Evolutionary conservation across 768 basidiomycete genomes (phyloP).

Genomic region (Tulasnella sp.): DNA sequence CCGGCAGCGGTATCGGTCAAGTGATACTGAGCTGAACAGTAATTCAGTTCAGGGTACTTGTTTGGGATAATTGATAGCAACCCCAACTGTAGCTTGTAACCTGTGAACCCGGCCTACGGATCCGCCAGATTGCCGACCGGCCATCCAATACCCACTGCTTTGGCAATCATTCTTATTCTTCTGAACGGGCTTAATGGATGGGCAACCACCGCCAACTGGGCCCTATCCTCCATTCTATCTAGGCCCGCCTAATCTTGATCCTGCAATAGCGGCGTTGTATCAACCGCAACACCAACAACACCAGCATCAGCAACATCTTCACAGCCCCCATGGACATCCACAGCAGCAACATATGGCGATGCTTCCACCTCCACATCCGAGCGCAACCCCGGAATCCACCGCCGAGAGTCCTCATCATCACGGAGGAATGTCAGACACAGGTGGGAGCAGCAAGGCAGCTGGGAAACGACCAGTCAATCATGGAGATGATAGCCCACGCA

Average conservation of each 20-base stretch:
- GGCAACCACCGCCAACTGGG: neutral
- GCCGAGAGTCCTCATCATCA: constrained; percentile 39
- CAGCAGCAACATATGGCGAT: neutral
- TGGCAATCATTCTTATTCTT: too few relatives aligned
- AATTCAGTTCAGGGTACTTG: too few relatives aligned
- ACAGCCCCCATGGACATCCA: neutral
- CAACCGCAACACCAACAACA: constrained; percentile 41
- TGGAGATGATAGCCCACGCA: constrained; percentile 41
- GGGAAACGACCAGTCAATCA: constrained; percentile 4
- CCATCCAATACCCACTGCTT: too few relatives aligned
- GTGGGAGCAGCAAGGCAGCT: neutral
- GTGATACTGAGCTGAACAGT: too few relatives aligned
- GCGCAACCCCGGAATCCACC: constrained; percentile 72
- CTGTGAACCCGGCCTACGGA: neutral
- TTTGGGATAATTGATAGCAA: neutral
- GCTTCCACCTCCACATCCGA: constrained; percentile 50
- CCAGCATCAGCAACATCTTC: constrained; percentile 30
- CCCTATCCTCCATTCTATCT: constrained; percentile 32
- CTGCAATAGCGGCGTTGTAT: constrained; percentile 43
- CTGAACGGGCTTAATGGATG: too few relatives aligned
- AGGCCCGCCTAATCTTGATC: constrained; percentile 59
- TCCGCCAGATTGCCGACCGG: neutral
- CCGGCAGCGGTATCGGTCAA: too few relatives aligned
- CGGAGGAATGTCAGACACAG: constrained; percentile 43
- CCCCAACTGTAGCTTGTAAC: neutral